Evolutionary conservation across 345 rosid species (phyloP).

Genomic region (Populus pruinosa): DNA sequence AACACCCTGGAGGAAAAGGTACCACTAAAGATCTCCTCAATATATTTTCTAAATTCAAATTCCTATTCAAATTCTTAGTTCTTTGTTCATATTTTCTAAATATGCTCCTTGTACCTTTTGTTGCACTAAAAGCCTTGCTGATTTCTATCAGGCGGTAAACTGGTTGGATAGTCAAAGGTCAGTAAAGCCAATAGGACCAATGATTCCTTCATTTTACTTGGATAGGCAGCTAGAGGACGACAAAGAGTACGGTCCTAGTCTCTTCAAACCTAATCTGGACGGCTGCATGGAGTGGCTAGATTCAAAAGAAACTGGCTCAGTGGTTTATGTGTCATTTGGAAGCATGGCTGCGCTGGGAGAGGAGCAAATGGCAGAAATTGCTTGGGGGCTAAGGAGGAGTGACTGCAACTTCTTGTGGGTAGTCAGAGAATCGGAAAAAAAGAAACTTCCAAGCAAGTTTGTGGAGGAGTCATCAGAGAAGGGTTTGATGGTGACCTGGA

Average conservation of each 20-base stretch:
- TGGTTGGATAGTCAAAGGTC: constrained; percentile 5
- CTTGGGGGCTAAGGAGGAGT: constrained; percentile 32
- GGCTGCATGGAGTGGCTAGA: constrained; percentile 36
- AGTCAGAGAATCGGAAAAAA: constrained; percentile 39
- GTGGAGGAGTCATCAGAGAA: constrained; percentile 6
- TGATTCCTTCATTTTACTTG: constrained; percentile 54
- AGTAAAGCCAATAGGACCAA: constrained; percentile 47
- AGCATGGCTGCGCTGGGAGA: constrained; percentile 44
- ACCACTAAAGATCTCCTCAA: not conserved
- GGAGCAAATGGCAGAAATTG: constrained; percentile 48
- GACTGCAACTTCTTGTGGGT: constrained; percentile 49
- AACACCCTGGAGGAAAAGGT: constrained; percentile 50
- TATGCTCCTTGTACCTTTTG: too few relatives aligned
- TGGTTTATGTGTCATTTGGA: constrained; percentile 57
- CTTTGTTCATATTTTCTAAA: too few relatives aligned
- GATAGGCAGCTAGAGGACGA: constrained; percentile 41
- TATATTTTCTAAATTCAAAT: too few relatives aligned
- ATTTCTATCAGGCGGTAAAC: too few relatives aligned
- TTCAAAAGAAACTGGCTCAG: constrained; percentile 39
- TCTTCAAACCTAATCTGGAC: not conserved
- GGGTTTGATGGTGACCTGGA: not conserved
- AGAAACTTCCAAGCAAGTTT: constrained; percentile 37
- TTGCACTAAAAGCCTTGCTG: too few relatives aligned
- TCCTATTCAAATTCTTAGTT: too few relatives aligned
- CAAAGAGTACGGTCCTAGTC: constrained; percentile 40